Base-by-base conservation (phyloP, 345 rosid genomes). In the Trapa bicornis region DNA sequence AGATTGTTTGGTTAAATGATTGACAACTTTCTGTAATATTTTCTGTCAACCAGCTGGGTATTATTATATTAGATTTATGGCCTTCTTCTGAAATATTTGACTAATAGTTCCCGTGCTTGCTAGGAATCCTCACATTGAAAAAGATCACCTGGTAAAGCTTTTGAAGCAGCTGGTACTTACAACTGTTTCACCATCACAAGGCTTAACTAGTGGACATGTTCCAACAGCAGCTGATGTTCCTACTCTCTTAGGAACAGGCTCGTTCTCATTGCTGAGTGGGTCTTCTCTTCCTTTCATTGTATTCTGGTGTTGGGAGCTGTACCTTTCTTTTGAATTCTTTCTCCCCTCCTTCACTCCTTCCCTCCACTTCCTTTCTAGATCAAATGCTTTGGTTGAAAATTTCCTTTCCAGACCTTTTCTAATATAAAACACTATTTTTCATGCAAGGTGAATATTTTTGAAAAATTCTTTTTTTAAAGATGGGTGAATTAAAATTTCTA, bases 141-240 rank as follows among this genome's bases (percentile, higher is more conserved):
- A 76, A 63, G 92, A 89, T 76, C 99, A 95, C 83, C 79, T 95
- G 86, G 89, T 87, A 60, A 86, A 89, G 89, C 99, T 95, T 75
- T 78, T 95, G 83, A 91, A 83, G 86, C 96, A 91, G 80, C 80
- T 91, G 73, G 74, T 95, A 68, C 68, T 74, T 62, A 86, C 75
- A 69, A 77, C 85, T 64, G 75, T 87, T 70, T 79, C 82, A 75
- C 81, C 84, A 62, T 81, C 83, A 48, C 79, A 71, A 68, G 82
- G 79, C 65, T 43, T 83, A 68, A 72, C 68, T 76, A 77, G 75
- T 71, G 85, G 76, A 81, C 80, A 72, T 61, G 74, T 78, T 75
- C 85, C 80, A 75, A 82, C 82, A 80, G 94, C 94, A 69, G 85
- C 90, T 68, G 89, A 84, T 80, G 98, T 84, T 76, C 99, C 99